Percentiles rank a stretch among this genome's conserved stretches.
phyloP scores from a whole-genome alignment of 2,329 filamentous ascomycete genomes.

The Blastomyces emzantsi region DNA sequence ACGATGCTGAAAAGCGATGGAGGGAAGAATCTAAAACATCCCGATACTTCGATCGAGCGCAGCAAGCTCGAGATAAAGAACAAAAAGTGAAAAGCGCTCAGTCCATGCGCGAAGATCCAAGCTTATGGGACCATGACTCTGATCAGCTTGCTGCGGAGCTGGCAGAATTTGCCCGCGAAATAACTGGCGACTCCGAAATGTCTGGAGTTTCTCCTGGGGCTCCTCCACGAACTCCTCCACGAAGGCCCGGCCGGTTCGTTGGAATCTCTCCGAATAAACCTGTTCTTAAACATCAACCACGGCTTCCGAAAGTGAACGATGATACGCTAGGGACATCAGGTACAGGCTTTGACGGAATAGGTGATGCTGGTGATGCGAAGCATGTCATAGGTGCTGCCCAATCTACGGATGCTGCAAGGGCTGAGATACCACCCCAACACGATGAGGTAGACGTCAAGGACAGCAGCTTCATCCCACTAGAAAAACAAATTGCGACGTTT shows the following conservation, averaged over 20 bases:
- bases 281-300: slow-evolving; percentile 31
- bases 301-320: slow-evolving; percentile 20
- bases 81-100: slow-evolving; percentile 23
- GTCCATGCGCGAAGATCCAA: slow-evolving; percentile 29
- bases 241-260: not conserved
- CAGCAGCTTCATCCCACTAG: not conserved
- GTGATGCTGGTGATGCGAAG: not conserved
- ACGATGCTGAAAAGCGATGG: slow-evolving; percentile 34
- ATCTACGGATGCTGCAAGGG: not conserved
- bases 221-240: slow-evolving; percentile 6
- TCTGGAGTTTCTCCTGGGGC: slow-evolving; percentile 8
- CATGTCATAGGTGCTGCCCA: not conserved
- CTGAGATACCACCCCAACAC: not conserved
- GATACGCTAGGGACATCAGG: not conserved
- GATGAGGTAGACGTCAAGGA: not conserved
- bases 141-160: slow-evolving; percentile 36
- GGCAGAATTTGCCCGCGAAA: slow-evolving; percentile 35
- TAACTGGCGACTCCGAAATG: slow-evolving; percentile 25
- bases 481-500: slow-evolving; percentile 4
- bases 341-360: not conserved
- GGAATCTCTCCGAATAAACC: slow-evolving; percentile 20
- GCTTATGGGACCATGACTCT: slow-evolving; percentile 36
- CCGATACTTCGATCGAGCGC: slow-evolving; percentile 9
- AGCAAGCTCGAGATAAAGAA: slow-evolving; percentile 10
- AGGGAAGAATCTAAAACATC: slow-evolving; percentile 25